These are phyloP conservation scores for Babesia sp. DNA, from an alignment of 169 alveolate species.

Conservation along the genomic window DNA sequence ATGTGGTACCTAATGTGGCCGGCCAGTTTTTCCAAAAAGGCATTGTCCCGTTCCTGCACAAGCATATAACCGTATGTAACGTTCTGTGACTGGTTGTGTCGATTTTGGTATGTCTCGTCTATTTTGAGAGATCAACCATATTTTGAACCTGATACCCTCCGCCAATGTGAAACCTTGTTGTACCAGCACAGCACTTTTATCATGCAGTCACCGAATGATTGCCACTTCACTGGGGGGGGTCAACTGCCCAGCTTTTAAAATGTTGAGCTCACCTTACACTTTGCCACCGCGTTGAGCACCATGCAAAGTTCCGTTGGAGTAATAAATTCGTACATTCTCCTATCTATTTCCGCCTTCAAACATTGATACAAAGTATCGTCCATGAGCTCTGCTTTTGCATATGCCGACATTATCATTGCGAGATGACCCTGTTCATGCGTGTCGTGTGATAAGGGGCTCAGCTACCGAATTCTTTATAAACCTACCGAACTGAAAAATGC, in stretches of 20 bases:
- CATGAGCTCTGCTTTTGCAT: constrained; percentile 53
- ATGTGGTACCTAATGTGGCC: constrained; percentile 10
- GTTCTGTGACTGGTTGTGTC: no score
- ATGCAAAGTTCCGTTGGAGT: constrained; percentile 65
- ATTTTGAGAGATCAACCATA: no score
- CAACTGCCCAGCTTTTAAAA: no score
- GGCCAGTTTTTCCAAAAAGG: not conserved
- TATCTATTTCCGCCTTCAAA: constrained; percentile 25
- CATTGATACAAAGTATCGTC: constrained; percentile 13
- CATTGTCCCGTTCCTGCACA: not conserved
- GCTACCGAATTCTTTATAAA: not conserved
- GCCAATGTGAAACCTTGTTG: no score
- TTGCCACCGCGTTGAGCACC: constrained; percentile 63
- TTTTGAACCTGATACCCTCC: no score
- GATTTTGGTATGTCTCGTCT: no score
- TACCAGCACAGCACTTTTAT: no score
- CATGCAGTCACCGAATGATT: no score
- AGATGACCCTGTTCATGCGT: constrained; percentile 28
- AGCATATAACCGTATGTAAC: no score
- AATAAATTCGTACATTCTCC: constrained; percentile 49
- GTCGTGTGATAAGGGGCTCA: not conserved
- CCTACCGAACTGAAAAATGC: constrained; percentile 51
- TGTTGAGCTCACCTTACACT: constrained; percentile 46
- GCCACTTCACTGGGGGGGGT: no score
- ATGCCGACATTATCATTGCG: constrained; percentile 71